These are phyloP conservation scores for Angophora floribunda DNA, from an alignment of 345 rosid species.

Conservation along the genomic window DNA sequence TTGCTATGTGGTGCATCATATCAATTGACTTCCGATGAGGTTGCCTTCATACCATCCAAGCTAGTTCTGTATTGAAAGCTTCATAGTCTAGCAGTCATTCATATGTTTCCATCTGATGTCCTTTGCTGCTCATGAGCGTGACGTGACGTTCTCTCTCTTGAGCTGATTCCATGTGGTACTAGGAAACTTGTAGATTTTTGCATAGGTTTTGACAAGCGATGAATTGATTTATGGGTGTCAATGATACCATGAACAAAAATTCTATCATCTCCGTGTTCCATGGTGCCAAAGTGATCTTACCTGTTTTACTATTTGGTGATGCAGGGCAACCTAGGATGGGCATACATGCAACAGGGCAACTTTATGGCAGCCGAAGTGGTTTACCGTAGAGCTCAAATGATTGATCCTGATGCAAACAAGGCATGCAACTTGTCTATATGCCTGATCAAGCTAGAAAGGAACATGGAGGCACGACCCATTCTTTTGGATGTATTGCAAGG, in stretches of 20 bases:
- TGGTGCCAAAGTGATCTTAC: neutral
- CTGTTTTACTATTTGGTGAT: neutral
- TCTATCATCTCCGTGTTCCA: neutral
- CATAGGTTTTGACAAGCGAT: neutral
- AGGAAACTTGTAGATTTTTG: neutral
- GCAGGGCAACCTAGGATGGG: constrained; percentile 96
- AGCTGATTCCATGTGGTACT: neutral
- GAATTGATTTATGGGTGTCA: neutral
- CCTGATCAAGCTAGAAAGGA: constrained; percentile 54
- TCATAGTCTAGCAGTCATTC: neutral
- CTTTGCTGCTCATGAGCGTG: neutral
- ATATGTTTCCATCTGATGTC: neutral
- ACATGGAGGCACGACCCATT: constrained; percentile 39
- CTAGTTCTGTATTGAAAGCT: neutral
- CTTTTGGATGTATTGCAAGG: constrained; percentile 33
- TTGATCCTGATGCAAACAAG: constrained; percentile 88
- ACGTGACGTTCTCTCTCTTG: neutral
- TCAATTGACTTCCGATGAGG: neutral
- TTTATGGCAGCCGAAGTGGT: constrained; percentile 64
- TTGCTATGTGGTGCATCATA: neutral
- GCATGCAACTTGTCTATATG: constrained; percentile 76
- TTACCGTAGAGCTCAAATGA: constrained; percentile 62
- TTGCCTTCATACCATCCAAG: neutral
- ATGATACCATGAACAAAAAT: neutral
- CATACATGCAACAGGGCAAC: constrained; percentile 78